Evolutionary conservation across 2,329 filamentous ascomycete genomes (phyloP).

Genomic region (Hirsutella rhossiliensis): DNA sequence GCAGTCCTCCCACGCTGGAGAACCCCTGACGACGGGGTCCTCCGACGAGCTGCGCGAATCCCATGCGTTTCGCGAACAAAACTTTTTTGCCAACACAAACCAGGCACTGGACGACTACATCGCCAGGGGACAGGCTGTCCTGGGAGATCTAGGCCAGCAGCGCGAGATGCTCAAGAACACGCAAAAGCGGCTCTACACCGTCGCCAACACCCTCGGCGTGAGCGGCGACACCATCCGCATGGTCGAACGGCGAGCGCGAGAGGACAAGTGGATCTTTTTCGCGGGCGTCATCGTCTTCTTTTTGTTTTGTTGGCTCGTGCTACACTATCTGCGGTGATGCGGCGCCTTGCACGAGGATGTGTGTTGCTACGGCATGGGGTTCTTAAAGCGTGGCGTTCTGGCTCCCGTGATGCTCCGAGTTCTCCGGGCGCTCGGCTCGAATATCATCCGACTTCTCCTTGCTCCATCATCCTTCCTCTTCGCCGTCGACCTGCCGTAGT

Average conservation of each 20-base stretch:
- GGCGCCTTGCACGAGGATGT: slow-evolving; percentile 1
- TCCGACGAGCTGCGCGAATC: slow-evolving; percentile 61
- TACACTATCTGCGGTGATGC: slow-evolving; percentile 60
- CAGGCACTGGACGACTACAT: slow-evolving; percentile 87
- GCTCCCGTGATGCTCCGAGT: not conserved
- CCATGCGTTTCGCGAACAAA: slow-evolving; percentile 81
- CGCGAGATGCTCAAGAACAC: slow-evolving; percentile 92
- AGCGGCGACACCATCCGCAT: slow-evolving; percentile 94
- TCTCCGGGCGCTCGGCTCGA: not conserved
- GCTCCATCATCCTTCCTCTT: slow-evolving; percentile 18
- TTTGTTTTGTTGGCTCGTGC: slow-evolving; percentile 78
- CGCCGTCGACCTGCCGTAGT: slow-evolving; percentile 26
- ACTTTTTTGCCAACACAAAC: slow-evolving; percentile 74
- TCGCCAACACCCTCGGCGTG: slow-evolving; percentile 86
- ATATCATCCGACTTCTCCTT: not conserved
- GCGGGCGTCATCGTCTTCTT: slow-evolving; percentile 79
- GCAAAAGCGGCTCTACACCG: slow-evolving; percentile 79
- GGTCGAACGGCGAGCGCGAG: slow-evolving; percentile 80
- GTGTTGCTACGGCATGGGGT: not conserved
- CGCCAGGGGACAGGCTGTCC: slow-evolving; percentile 77
- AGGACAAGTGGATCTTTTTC: slow-evolving; percentile 98
- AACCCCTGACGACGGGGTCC: slow-evolving; percentile 26
- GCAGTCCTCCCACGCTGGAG: slow-evolving; percentile 25
- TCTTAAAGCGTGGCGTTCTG: slow-evolving; percentile 6
- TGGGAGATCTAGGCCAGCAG: slow-evolving; percentile 81